A percentile compares a stretch with the other conserved stretches of the same genome.
phyloP scores from a whole-genome alignment of 768 basidiomycete species.

The Russula olivacea region DNA sequence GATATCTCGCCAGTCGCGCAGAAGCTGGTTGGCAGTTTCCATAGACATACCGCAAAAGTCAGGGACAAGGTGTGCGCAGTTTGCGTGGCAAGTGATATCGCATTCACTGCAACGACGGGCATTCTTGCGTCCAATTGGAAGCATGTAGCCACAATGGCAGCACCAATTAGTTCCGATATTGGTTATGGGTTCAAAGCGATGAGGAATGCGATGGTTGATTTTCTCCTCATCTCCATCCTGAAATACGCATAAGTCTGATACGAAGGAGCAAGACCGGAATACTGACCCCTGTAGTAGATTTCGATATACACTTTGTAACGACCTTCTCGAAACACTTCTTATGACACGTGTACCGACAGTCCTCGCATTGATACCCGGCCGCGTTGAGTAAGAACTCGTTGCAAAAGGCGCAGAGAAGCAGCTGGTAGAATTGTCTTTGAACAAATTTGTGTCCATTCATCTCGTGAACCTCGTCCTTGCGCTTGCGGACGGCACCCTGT shows the following conservation, averaged over 20 bases:
- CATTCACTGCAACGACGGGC: conserved; percentile 95
- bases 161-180: conserved; percentile 99
- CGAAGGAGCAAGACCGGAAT: background rate
- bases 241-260: conserved; percentile 3
- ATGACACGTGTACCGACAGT: conserved; percentile 98
- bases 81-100: conserved; percentile 92
- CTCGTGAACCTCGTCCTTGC: conserved; percentile 96
- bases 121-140: conserved; percentile 95
- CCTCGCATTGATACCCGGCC: conserved; percentile 97
- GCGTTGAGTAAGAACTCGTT: conserved; percentile 96
- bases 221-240: conserved; percentile 97
- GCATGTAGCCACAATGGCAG: conserved; percentile 98
- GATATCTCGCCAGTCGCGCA: conserved; percentile 88
- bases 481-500: conserved; percentile 95
- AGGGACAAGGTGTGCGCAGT: conserved; percentile 96
- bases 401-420: conserved; percentile 98
- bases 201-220: conserved; percentile 98
- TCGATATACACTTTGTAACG: conserved; percentile 98
- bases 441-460: conserved; percentile 99
- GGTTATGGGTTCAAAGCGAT: conserved; percentile 94
- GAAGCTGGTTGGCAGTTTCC: conserved; percentile 93
- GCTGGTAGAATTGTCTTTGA: conserved; percentile 94
- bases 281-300: conserved; percentile 88
- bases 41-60: conserved; percentile 99
- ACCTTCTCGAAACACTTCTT: conserved; percentile 99